Conservation (phyloP, 2,329 filamentous ascomycete genomes). For the Cyphellophora attinorum region DNA sequence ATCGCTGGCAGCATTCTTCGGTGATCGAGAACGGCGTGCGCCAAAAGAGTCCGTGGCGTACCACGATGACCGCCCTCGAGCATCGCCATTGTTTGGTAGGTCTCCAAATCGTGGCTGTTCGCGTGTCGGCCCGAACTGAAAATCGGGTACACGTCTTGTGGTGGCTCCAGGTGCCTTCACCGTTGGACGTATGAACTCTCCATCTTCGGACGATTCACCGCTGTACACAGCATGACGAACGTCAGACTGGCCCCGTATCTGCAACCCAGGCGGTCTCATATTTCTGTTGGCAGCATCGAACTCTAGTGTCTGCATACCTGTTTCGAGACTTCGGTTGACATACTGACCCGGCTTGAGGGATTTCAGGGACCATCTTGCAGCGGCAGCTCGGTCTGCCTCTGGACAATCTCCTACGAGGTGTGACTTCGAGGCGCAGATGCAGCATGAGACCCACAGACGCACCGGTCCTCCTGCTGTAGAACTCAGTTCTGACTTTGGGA, state of each 20-base stretch:
- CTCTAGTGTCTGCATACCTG: conserved; percentile 14
- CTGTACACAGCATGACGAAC: conserved; percentile 17
- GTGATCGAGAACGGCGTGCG: conserved; percentile 9
- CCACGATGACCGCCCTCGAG: conserved; percentile 3
- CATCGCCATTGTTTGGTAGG: conserved; percentile 3
- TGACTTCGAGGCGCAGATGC: conserved; percentile 30
- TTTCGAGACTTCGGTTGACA: conserved; percentile 27
- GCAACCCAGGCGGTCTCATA: conserved; percentile 20
- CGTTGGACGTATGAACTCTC: conserved; percentile 5
- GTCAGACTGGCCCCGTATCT: conserved; percentile 28
- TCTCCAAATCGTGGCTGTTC: not conserved
- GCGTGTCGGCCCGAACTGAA: not conserved
- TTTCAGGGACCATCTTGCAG: conserved; percentile 29
- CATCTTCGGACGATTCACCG: conserved; percentile 5
- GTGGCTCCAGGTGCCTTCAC: not conserved
- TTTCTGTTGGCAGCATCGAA: conserved; percentile 13
- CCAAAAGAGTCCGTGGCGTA: conserved; percentile 17
- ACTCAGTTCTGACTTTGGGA: conserved; percentile 19
- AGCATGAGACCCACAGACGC: conserved; percentile 34
- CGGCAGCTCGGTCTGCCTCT: conserved; percentile 21
- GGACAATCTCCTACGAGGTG: conserved; percentile 38
- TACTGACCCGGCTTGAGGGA: conserved; percentile 27
- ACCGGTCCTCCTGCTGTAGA: conserved; percentile 20
- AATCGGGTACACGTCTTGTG: not conserved
- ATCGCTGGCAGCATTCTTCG: not conserved